Conservation (phyloP, 129 eudicot species). For the Artemisia annua region DNA sequence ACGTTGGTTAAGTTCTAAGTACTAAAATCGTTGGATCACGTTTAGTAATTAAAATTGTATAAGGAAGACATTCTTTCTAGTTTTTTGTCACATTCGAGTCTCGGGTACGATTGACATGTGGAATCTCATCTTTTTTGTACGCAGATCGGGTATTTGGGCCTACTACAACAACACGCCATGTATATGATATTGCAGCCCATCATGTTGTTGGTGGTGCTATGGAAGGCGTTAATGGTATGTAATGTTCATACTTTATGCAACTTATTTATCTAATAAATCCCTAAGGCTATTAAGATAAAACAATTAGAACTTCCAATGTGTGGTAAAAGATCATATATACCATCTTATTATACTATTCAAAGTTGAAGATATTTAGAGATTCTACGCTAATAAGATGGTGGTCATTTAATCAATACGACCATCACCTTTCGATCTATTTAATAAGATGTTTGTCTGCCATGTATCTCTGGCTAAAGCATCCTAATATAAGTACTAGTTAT, state of each 20-base stretch:
- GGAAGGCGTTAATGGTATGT: constrained; percentile 93
- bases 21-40: background rate
- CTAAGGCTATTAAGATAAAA: background rate
- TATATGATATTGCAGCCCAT: constrained; percentile 95
- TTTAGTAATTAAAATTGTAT: constrained; percentile 1
- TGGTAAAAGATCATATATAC: background rate
- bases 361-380: constrained; percentile 19
- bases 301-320: background rate
- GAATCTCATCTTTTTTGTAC: constrained; percentile 8
- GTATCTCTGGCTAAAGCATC: no score
- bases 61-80: constrained; percentile 3
- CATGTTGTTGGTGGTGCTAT: constrained; percentile 90
- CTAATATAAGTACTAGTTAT: no score
- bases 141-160: constrained; percentile 95
- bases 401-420: background rate
- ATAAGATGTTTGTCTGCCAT: constrained; percentile 4
- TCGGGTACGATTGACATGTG: constrained; percentile 17
- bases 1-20: background rate
- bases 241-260: background rate
- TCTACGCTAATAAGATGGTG: constrained; percentile 13
- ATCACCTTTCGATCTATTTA: constrained; percentile 6
- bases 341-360: constrained; percentile 6
- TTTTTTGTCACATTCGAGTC: constrained; percentile 5
- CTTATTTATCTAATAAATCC: constrained; percentile 10
- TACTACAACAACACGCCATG: constrained; percentile 97